A percentile compares a stretch with the other conserved stretches of the same genome.
These are phyloP conservation scores for Pigoraptor vietnamica DNA, from an alignment of 78 protist species.

Conservation along the genomic window DNA sequence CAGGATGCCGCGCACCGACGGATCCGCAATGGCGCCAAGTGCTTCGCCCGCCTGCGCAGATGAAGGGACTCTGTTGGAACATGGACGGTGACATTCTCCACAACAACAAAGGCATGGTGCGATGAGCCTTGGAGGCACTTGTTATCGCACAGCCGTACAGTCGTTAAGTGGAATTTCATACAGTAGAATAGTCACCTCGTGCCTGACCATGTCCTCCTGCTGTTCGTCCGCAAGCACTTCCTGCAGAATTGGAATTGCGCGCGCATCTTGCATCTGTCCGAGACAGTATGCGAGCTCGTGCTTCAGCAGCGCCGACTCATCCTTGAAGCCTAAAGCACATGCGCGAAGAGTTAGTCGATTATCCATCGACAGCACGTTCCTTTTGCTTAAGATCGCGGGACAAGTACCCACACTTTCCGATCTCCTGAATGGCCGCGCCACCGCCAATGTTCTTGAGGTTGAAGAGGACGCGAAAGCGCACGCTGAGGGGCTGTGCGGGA, in stretches of 20 bases:
- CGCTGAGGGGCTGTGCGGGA: not conserved
- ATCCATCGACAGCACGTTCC: too few species aligned
- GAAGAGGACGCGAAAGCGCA: slow-evolving; percentile 37
- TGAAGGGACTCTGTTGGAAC: too few species aligned
- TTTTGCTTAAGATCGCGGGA: too few species aligned
- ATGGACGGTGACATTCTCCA: too few species aligned
- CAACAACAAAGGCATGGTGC: too few species aligned
- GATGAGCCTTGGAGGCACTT: too few species aligned
- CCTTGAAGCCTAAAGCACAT: slow-evolving; percentile 28
- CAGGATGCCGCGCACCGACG: not conserved
- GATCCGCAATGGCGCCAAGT: slow-evolving; percentile 45
- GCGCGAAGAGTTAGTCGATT: too few species aligned
- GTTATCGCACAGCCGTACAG: too few species aligned
- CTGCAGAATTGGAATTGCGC: not conserved
- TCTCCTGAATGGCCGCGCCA: not conserved
- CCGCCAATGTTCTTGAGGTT: slow-evolving; percentile 15
- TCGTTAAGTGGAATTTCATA: too few species aligned
- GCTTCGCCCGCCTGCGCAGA: slow-evolving; percentile 41
- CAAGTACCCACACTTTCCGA: not conserved
- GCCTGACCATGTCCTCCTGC: slow-evolving; percentile 29
- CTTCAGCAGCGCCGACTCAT: slow-evolving; percentile 40
- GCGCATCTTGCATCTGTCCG: slow-evolving; percentile 43
- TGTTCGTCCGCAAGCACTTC: not conserved
- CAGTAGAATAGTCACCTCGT: slow-evolving; percentile 12
- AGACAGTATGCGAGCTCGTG: slow-evolving; percentile 56